Percentiles rank a stretch among this genome's conserved stretches.
Evolutionary conservation across 148 eudicot genomes (phyloP).

Genomic region (Linanthus parryae): DNA sequence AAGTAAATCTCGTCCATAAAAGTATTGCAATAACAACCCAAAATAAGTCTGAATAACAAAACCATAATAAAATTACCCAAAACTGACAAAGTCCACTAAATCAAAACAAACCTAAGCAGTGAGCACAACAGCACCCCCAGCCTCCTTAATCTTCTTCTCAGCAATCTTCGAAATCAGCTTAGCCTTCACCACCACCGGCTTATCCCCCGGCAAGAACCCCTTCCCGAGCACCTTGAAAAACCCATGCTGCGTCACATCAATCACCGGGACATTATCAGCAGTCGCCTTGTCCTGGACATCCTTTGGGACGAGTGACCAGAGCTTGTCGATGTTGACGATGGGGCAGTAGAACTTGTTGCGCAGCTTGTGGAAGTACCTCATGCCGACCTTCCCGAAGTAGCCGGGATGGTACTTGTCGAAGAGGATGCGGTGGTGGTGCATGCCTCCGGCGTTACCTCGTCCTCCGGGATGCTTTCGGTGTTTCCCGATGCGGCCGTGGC

Average conservation of each 20-base stretch:
- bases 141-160: conserved; percentile 48
- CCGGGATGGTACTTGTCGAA: conserved; percentile 59
- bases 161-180: conserved; percentile 31
- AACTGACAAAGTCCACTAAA: too few species aligned
- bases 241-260: conserved; percentile 30
- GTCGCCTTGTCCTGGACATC: conserved; percentile 20
- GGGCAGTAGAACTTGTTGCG: conserved; percentile 42
- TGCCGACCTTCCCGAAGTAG: conserved; percentile 46
- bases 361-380: conserved; percentile 46
- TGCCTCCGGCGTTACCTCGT: conserved; percentile 47
- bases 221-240: conserved; percentile 32
- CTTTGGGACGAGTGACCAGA: conserved; percentile 24
- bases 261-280: conserved; percentile 13
- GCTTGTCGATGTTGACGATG: conserved; percentile 32
- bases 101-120: conserved; percentile 34
- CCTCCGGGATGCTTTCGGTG: conserved; percentile 52
- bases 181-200: conserved; percentile 27
- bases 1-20: too few species aligned
- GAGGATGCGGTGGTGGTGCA: conserved; percentile 53
- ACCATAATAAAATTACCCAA: too few species aligned
- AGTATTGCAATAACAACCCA: too few species aligned
- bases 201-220: conserved; percentile 8
- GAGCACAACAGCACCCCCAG: conserved; percentile 45
- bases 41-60: too few species aligned
- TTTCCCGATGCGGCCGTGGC: conserved; percentile 23